Conservation (phyloP, 1,284 basidiomycete genomes). For the Mycena citricolor region DNA sequence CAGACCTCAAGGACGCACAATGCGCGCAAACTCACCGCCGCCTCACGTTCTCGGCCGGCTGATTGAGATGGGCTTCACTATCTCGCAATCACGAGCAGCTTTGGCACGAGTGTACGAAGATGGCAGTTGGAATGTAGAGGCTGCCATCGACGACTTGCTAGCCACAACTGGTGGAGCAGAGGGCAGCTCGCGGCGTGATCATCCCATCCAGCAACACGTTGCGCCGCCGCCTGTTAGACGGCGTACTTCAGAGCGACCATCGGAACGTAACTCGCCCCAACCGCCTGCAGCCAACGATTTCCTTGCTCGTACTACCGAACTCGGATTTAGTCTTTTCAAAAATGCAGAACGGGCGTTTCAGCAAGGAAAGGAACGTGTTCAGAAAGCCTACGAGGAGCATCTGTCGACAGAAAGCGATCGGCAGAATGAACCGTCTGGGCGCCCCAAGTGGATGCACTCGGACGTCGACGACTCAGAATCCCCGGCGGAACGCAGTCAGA, state of each 20-base stretch:
- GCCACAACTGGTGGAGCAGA: constrained; percentile 37
- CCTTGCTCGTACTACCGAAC: constrained; percentile 82
- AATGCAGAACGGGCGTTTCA: constrained; percentile 89
- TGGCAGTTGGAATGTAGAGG: constrained; percentile 71
- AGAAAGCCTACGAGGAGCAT: constrained; percentile 82
- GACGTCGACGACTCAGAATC: constrained; percentile 37
- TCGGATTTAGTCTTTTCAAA: constrained; percentile 81
- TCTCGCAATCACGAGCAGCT: constrained; percentile 70
- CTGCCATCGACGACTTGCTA: constrained; percentile 76
- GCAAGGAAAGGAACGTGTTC: constrained; percentile 77
- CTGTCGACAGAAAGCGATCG: constrained; percentile 28
- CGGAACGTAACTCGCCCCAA: constrained; percentile 9
- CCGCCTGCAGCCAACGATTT: constrained; percentile 32
- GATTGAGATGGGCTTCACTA: constrained; percentile 93
- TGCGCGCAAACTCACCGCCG: constrained; percentile 61
- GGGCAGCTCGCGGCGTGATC: constrained; percentile 10
- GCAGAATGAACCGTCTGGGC: constrained; percentile 32
- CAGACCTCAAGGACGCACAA: constrained; percentile 9
- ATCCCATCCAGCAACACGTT: constrained; percentile 2
- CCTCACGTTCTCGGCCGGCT: constrained; percentile 88
- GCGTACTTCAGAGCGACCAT: constrained; percentile 11
- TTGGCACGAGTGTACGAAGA: constrained; percentile 60
- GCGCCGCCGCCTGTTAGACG: constrained; percentile 6
- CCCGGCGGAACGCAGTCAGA: no score
- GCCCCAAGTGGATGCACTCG: constrained; percentile 90